A percentile compares a stretch with the other conserved stretches of the same genome.
These are phyloP conservation scores for Trametes pubescens DNA, from an alignment of 1,284 basidiomycete species.

Conservation along the genomic window DNA sequence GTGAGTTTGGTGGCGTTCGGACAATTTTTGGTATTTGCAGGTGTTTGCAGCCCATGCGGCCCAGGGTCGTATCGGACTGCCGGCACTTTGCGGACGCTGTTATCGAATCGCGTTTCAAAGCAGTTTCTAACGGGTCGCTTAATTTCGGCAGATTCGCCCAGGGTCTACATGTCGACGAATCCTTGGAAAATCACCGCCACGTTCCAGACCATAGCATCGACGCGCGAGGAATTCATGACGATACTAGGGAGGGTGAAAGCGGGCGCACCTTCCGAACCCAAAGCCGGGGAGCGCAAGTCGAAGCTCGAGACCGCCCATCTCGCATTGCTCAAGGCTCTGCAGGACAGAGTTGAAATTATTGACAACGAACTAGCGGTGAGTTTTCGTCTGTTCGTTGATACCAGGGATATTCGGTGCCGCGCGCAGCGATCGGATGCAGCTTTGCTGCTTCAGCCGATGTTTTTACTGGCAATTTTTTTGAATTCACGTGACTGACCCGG, in stretches of 20 bases:
- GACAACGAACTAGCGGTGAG: conserved; percentile 75
- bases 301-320: conserved; percentile 67
- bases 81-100: conserved; percentile 31
- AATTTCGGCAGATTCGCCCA: conserved; percentile 72
- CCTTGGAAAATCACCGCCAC: conserved; percentile 85
- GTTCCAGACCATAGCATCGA: conserved; percentile 72
- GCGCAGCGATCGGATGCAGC: conserved; percentile 1
- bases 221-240: conserved; percentile 72
- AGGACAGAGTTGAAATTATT: conserved; percentile 68
- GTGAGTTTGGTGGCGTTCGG: conserved; percentile 61
- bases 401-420: background rate
- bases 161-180: conserved; percentile 81
- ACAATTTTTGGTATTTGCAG: conserved; percentile 63
- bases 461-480: conserved; percentile 9
- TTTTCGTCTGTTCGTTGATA: conserved; percentile 29
- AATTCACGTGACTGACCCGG: conserved; percentile 13
- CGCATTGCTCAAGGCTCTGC: conserved; percentile 65
- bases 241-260: conserved; percentile 68
- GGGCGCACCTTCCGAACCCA: conserved; percentile 55
- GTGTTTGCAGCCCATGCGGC: conserved; percentile 65
- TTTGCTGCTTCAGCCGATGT: conserved; percentile 3
- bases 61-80: conserved; percentile 34
- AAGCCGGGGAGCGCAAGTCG: conserved; percentile 55
- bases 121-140: conserved; percentile 40
- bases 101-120: conserved; percentile 23